Base-by-base conservation (phyloP, 2,329 filamentous ascomycete species). In the Ophiostoma montium region DNA sequence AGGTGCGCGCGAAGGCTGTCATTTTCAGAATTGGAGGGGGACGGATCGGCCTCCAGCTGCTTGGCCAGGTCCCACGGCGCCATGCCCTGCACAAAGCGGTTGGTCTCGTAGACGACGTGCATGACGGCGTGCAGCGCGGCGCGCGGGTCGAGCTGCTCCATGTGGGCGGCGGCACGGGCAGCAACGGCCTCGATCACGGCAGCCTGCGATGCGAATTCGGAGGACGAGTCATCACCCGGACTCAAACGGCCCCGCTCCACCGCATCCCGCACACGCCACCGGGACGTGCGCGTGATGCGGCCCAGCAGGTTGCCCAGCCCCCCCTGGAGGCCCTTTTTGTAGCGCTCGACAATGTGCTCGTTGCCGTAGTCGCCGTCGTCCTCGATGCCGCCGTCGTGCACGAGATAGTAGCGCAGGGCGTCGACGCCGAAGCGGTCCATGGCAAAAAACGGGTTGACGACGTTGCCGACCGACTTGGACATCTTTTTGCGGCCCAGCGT, bases 391-490 rank as follows among this genome's bases (percentile, higher is more conserved):
- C 87, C 89, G 53, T 89, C 82, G 53, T 83, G 77, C 54, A 87
- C 77, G 55, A 98, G 76, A 63, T 90, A 98, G 66, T 85, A 96
- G 10, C 92, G 82, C 73, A 98, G 80, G 1, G 81, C 75, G 62
- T 98, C 94, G 5, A 88, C 71, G 2, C 87, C 88, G 66, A 88
- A 98, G 7, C 89, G 78, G 54, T 95, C 82, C 44, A 96, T 75
- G 12, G 92, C 92, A 57, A 87, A 87, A 61, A 94, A 88, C 0
- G 92, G 92, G 60, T 95, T 92, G 39, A 98, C 90, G 2, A 94
- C 90, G 62, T 95, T 95, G 54, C 92, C 92, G 2, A 84, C 78
- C 1, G 86, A 94, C 64, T 98, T 98, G 53, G 89, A 90, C 89
- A 98, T 98, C 65, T 98, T 98, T 57, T 81, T 78, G 48, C 79